Conservation (phyloP, 139 green algal species). For the Spirogloea muscicola region DNA sequence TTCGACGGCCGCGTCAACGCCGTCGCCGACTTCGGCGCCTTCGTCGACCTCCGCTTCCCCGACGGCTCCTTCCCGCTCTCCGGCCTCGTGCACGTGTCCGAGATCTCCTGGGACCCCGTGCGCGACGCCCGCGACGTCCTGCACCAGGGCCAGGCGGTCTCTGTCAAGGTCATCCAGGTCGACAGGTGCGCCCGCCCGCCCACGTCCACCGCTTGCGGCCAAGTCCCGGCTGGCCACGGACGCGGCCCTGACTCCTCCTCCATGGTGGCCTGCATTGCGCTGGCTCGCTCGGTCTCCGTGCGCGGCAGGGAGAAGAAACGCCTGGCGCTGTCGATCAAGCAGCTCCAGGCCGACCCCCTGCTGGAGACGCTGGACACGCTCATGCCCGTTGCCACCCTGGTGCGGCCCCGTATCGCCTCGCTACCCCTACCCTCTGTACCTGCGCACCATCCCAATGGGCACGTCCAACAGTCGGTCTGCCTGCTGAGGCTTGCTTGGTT, state of each 20-base stretch:
- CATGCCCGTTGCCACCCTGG: constrained; percentile 39
- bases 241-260: too few species aligned
- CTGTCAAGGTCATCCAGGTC: constrained; percentile 42
- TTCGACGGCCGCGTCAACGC: background rate
- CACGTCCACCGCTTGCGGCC: too few species aligned
- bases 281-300: too few species aligned
- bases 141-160: constrained; percentile 4
- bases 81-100: constrained; percentile 45
- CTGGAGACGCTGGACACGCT: constrained; percentile 56
- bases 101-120: constrained; percentile 47
- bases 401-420: background rate
- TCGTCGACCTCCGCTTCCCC: constrained; percentile 23
- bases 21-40: constrained; percentile 28
- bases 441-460: too few species aligned
- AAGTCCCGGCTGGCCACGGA: too few species aligned
- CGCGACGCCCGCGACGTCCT: constrained; percentile 26
- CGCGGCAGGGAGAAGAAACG: constrained; percentile 16
- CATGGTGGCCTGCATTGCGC: too few species aligned
- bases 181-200: constrained; percentile 23
- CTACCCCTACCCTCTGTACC: too few species aligned
- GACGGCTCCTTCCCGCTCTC: constrained; percentile 5
- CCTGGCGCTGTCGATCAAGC: constrained; percentile 49
- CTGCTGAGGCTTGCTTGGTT: too few species aligned
- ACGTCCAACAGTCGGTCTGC: too few species aligned
- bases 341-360: constrained; percentile 48